phyloP scores from a whole-genome alignment of 305 asterid genomes.

The Fraxinus albicans region DNA sequence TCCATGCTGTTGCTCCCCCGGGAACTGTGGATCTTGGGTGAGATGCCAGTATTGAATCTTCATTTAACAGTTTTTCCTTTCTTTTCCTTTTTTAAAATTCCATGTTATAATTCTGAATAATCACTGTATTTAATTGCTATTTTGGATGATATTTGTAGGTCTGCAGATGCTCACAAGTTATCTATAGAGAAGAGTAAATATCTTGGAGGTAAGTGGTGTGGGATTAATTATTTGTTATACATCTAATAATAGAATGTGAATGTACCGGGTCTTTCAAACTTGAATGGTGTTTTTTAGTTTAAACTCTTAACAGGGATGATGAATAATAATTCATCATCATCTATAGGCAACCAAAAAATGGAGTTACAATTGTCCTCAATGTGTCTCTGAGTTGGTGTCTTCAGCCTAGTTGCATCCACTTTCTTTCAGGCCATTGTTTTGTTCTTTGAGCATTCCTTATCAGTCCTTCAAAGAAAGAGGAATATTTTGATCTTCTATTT shows the following conservation, averaged over 20 bases:
- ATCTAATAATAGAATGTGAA: neutral
- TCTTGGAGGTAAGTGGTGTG: slow-evolving; percentile 73
- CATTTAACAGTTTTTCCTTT: slow-evolving; percentile 1
- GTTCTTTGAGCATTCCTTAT: neutral
- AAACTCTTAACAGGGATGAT: neutral
- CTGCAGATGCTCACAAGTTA: slow-evolving; percentile 91
- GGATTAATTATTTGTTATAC: slow-evolving; percentile 12
- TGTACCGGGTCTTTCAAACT: neutral
- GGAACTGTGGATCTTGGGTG: slow-evolving; percentile 75
- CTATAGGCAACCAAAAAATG: neutral
- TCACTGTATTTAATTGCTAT: slow-evolving; percentile 6
- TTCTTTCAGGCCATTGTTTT: neutral
- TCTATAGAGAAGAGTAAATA: slow-evolving; percentile 97
- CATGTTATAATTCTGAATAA: neutral
- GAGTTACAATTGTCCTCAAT: neutral
- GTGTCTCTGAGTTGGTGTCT: neutral
- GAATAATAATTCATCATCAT: neutral
- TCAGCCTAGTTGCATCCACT: neutral
- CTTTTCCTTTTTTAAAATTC: neutral
- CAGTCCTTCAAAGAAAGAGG: neutral
- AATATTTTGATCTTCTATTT: neutral
- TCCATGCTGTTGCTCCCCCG: slow-evolving; percentile 97
- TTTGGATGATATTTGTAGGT: slow-evolving; percentile 37
- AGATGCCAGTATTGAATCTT: slow-evolving; percentile 14
- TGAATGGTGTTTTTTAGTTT: neutral